Base-by-base conservation (phyloP, 768 basidiomycete species). In the Pulveroboletus sp. region DNA sequence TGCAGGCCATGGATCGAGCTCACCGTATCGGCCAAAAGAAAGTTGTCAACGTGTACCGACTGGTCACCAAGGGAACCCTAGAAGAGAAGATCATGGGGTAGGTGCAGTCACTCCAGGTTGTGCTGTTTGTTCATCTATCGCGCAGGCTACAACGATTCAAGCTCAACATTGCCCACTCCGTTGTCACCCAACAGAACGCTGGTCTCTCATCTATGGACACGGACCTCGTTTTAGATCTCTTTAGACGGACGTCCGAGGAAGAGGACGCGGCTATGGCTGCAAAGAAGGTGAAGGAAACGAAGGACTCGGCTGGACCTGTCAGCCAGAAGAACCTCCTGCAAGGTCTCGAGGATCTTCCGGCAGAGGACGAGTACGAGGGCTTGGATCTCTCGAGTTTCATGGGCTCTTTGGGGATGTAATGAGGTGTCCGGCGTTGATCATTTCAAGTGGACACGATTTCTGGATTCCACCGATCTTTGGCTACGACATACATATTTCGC, bases 41-140 rank as follows among this genome's bases (percentile, higher is more conserved):
- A 68, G 95, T 98, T 13, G 96, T 99, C 24, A 98, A 98, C 58
- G 96, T 99, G 6, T 99, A 99, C 71, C 86, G 96, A 14, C 72
- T 99, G 45, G 92, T 99, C 59, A 98, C 94, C 12, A 89, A 94
- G 63, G 96, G 94, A 12, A 99, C 96, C 0, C 67, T 99, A 32
- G 96, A 99, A 68, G 96, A 98, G 68, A 98, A 98, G 71, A 99
- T 99, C 56, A 99, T 99, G 96, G 96, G 96, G 93, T 96, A 67
- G 55, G 53, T 26, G 84, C 71, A 26, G 9, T 38, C 31, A 35
- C 27, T 24, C 23, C 8, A 30, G 5, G 27, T 34, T 47, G 11
- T 2, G 20, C 31, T 37, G 10, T 43, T 51, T 37, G 43, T 58
- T 54, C 29, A 56, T 35, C 35, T 26, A 17, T 47, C 17, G 24